These are phyloP conservation scores for Podila clonocystis DNA, from an alignment of 192 early-diverging fungal species.

Conservation along the genomic window DNA sequence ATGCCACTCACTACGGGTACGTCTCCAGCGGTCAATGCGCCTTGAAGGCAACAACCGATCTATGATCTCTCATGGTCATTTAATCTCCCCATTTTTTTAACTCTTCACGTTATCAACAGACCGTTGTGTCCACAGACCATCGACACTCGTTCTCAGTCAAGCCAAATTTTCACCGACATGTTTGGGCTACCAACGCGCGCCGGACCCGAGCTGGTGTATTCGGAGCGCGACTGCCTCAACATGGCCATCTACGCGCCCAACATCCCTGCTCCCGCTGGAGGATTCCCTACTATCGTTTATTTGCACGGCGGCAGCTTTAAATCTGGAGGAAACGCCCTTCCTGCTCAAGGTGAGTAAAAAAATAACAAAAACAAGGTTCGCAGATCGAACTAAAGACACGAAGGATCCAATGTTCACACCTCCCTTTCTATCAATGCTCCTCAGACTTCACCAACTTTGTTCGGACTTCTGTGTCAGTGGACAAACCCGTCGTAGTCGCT, in stretches of 20 bases:
- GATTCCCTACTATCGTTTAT: conserved; percentile 28
- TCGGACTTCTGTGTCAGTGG: conserved; percentile 5
- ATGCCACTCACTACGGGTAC: conserved; percentile 11
- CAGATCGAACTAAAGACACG: too few species aligned
- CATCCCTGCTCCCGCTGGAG: not conserved
- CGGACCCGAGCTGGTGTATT: not conserved
- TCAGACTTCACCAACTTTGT: conserved; percentile 22
- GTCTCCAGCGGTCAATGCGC: not conserved
- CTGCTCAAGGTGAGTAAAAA: conserved; percentile 1
- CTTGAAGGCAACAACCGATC: too few species aligned
- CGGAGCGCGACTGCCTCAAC: conserved; percentile 22
- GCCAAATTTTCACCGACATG: conserved; percentile 8
- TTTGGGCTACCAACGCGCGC: not conserved
- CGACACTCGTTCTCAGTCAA: not conserved
- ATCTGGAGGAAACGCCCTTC: conserved; percentile 14
- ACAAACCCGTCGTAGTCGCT: conserved; percentile 26
- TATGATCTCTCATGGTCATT: too few species aligned
- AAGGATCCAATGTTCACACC: too few species aligned
- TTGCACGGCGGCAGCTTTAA: conserved; percentile 23
- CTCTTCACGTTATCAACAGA: not conserved
- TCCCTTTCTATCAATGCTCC: too few species aligned
- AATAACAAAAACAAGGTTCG: too few species aligned
- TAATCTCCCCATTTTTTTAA: not conserved
- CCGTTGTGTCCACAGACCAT: conserved; percentile 20
- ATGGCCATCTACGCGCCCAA: conserved; percentile 22